Percentiles rank a stretch among this genome's conserved stretches.
phyloP scores from a whole-genome alignment of 495 filamentous ascomycete species.

The Filosporella fistucella region DNA sequence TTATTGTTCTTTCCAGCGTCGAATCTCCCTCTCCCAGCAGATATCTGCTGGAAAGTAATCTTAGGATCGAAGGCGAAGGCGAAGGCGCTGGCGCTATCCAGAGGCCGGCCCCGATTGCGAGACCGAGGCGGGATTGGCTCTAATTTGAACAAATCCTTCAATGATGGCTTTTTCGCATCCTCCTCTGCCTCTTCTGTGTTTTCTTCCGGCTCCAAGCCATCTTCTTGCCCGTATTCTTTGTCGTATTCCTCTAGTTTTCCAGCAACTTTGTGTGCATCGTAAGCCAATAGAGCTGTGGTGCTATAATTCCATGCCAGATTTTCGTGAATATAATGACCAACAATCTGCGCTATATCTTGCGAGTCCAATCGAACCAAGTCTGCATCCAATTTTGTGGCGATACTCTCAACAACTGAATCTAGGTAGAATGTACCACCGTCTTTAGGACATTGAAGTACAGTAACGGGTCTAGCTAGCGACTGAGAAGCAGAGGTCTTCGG shows the following conservation, averaged over 20 bases:
- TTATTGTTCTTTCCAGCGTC: conserved; percentile 1
- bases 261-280: conserved; percentile 34
- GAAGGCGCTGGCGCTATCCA: neutral
- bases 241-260: conserved; percentile 24
- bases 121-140: neutral
- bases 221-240: conserved; percentile 28
- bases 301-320: conserved; percentile 37
- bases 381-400: conserved; percentile 58
- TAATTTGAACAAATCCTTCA: neutral
- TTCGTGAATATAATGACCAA: conserved; percentile 70
- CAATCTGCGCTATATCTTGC: conserved; percentile 74
- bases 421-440: conserved; percentile 52
- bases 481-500: conserved; percentile 10
- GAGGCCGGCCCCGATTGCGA: too few species aligned
- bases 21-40: neutral
- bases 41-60: neutral
- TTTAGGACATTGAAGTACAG: conserved; percentile 58
- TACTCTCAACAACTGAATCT: conserved; percentile 49
- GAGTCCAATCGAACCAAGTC: conserved; percentile 76
- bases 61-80: neutral
- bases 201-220: conserved; percentile 7
- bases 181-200: neutral
- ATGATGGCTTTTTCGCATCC: neutral
- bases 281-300: conserved; percentile 55
- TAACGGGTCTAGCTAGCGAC: conserved; percentile 14